Percentiles rank a stretch among this genome's conserved stretches.
These are phyloP conservation scores for Prunus padus DNA, from an alignment of 306 rosid species.

Conservation along the genomic window DNA sequence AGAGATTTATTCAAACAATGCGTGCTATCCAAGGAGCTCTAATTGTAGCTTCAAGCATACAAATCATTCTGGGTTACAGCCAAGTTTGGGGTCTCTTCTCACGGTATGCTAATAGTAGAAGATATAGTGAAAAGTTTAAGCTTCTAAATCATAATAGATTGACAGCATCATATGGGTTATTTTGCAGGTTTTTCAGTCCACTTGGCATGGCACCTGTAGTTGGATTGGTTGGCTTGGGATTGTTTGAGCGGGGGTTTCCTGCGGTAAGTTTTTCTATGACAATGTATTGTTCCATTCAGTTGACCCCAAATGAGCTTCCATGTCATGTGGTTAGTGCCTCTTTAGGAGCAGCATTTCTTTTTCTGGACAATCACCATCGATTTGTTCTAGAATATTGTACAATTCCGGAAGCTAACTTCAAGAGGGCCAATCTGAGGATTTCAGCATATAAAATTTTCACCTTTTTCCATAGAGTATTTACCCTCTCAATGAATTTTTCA, in stretches of 20 bases:
- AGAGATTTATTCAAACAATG: slow-evolving; percentile 96
- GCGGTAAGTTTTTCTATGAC: slow-evolving; percentile 44
- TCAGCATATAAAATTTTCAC: not conserved
- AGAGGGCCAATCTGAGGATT: not conserved
- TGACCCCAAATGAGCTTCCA: slow-evolving; percentile 1
- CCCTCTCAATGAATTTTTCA: not conserved
- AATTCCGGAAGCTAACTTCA: not conserved
- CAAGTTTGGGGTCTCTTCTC: slow-evolving; percentile 98
- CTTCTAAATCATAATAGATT: slow-evolving; percentile 1
- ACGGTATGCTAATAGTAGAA: slow-evolving; percentile 44
- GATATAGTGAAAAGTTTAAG: slow-evolving; percentile 8
- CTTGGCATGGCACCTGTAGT: slow-evolving; percentile 98
- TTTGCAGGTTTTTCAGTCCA: slow-evolving; percentile 91
- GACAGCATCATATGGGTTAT: slow-evolving; percentile 21
- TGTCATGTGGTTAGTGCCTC: not conserved
- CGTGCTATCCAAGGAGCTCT: slow-evolving; percentile 98
- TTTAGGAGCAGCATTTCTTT: not conserved
- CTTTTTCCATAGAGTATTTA: not conserved
- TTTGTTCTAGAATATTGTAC: not conserved
- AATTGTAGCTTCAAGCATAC: slow-evolving; percentile 89
- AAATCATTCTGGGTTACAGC: slow-evolving; percentile 92
- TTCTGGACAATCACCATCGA: not conserved
- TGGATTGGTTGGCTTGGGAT: slow-evolving; percentile 91
- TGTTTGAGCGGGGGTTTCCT: slow-evolving; percentile 87
- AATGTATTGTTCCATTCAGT: slow-evolving; percentile 3